Conservation (phyloP, 305 asterid species). For the Fraxinus albicans region DNA sequence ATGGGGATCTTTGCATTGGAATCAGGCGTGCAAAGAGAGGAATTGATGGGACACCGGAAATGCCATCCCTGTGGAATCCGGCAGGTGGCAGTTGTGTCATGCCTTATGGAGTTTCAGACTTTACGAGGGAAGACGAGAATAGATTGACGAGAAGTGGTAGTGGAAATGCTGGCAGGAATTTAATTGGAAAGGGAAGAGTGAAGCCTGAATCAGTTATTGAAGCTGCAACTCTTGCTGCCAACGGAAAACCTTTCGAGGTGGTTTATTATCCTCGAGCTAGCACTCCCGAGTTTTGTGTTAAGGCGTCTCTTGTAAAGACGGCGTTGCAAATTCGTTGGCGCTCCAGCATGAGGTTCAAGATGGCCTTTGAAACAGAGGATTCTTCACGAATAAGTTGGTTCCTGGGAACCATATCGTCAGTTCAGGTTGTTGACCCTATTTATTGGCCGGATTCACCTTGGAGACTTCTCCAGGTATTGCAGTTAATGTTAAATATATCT, state of each 20-base stretch:
- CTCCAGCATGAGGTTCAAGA: conserved; percentile 52
- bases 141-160: conserved; percentile 28
- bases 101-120: conserved; percentile 45
- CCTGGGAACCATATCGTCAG: conserved; percentile 54
- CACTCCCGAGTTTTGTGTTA: conserved; percentile 50
- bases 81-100: conserved; percentile 33
- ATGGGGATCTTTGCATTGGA: conserved; percentile 51
- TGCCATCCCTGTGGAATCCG: conserved; percentile 44
- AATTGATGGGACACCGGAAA: conserved; percentile 37
- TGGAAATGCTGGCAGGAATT: conserved; percentile 22
- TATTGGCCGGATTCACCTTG: conserved; percentile 59
- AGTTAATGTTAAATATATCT: conserved; percentile 6
- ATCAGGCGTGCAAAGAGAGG: conserved; percentile 51
- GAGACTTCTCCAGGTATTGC: conserved; percentile 50
- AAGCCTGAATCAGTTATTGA: conserved; percentile 44
- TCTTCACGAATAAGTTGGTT: conserved; percentile 57
- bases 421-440: conserved; percentile 44
- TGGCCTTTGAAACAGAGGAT: conserved; percentile 56
- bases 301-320: conserved; percentile 41
- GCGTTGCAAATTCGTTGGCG: conserved; percentile 47
- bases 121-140: conserved; percentile 41
- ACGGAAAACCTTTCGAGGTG: conserved; percentile 45
- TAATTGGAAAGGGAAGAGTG: conserved; percentile 31
- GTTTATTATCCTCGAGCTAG: conserved; percentile 20
- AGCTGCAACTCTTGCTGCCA: conserved; percentile 46